Evolutionary conservation across 352 stramenopile genomes (phyloP), one percentile per base, ranked within the genome.

Genomic region (Sclerospora graminicola): DNA sequence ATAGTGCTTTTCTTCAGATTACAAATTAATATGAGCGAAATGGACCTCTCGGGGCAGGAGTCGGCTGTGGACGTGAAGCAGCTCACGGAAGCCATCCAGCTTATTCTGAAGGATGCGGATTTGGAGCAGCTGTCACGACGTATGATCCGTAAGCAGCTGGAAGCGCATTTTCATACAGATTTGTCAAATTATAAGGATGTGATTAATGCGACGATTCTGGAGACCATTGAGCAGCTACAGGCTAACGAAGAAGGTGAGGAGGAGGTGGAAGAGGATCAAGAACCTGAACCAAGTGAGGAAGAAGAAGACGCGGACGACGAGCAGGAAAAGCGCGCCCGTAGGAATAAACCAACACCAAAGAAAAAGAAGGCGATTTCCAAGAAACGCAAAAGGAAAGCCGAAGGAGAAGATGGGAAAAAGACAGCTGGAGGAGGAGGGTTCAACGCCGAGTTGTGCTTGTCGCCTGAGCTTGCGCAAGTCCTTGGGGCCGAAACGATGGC

Each of bases 111-210:
- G 49, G 68, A 83, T 46, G 80, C 78, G 16, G 79, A 92, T 54
- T 61, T 92, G 41, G 77, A 89, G 58, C 76, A 88, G 59, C 72
- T 92, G 47, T 89, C 75, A 26, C 78, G 81, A 11, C 77, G 79
- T 43, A 89, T 89, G 76, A 84, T 92, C 58, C 78, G 81, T 44
- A 89, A 88, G 66, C 77, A 92, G 59, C 63, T 92, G 34, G 81
- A 92, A 43, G 48, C 56, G 37, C 63, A 85, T 57, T 90, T 92
- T 56, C 53, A 69, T 48, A 73, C 66, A 35, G 78, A 88, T 50
- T 54, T 92, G 52, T 86, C 73, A 10, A 65, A 60, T 38, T 81
- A 88, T 51, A 92, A 92, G 58, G 76, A 84, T 44, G 73, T 69
- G 39, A 92, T 92, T 54, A 92, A 92, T 54, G 59, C 65, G 32